Evolutionary conservation across 768 basidiomycete genomes (phyloP).

Genomic region (Tremella yokohamensis): DNA sequence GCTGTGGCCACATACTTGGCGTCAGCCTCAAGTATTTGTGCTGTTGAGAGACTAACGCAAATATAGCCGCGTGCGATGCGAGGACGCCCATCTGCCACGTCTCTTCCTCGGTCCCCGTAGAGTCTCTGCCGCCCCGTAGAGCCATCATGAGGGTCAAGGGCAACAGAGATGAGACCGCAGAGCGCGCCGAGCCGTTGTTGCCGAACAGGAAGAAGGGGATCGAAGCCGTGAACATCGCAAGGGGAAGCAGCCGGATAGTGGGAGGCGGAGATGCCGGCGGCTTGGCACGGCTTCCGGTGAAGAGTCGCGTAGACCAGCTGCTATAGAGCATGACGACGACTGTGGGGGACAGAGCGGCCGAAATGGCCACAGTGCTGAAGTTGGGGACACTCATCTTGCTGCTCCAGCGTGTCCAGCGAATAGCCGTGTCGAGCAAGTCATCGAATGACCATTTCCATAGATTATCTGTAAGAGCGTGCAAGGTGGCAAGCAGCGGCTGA

Average conservation of each 20-base stretch:
- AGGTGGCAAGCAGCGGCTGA: too few relatives aligned
- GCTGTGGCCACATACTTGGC: constrained; percentile 85
- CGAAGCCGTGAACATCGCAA: constrained; percentile 72
- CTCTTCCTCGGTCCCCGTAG: constrained; percentile 52
- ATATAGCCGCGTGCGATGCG: constrained; percentile 77
- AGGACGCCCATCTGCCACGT: constrained; percentile 68
- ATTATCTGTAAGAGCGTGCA: too few relatives aligned
- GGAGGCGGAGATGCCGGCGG: constrained; percentile 53
- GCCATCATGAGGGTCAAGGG: constrained; percentile 72
- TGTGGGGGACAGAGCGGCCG: constrained; percentile 61
- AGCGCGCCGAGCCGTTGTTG: constrained; percentile 95
- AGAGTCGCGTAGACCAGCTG: constrained; percentile 17
- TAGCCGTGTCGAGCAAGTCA: too few relatives aligned
- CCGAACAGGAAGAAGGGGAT: constrained; percentile 95
- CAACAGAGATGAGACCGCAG: constrained; percentile 76
- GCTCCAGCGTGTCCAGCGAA: too few relatives aligned
- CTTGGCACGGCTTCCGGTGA: not conserved
- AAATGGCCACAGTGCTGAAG: constrained; percentile 58
- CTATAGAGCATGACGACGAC: constrained; percentile 41
- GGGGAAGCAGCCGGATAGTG: constrained; percentile 68
- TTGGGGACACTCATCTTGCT: not conserved
- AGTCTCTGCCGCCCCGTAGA: constrained; percentile 26
- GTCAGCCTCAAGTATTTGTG: not conserved
- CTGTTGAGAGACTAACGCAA: constrained; percentile 52
- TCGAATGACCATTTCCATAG: not conserved